Evolutionary conservation across 495 filamentous ascomycete genomes (phyloP).

Genomic region (Cairneyella variabilis): DNA sequence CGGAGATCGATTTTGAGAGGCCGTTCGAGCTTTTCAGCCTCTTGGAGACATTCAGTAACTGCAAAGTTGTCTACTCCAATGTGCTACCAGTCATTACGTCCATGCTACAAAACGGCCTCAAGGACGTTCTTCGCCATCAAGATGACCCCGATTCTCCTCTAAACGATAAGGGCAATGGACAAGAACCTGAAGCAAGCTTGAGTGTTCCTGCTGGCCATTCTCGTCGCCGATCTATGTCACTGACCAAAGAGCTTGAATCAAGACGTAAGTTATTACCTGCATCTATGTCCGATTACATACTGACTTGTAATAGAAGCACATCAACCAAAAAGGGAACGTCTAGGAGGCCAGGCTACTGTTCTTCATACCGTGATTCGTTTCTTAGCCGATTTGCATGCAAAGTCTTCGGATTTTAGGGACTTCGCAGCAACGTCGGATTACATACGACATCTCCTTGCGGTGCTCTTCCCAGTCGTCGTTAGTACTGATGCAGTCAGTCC

Average conservation of each 20-base stretch:
- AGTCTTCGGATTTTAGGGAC: conserved; percentile 71
- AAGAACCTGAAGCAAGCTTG: conserved; percentile 5
- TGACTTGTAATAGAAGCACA: conserved; percentile 16
- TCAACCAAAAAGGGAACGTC: conserved; percentile 40
- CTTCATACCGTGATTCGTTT: conserved; percentile 75
- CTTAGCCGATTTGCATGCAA: conserved; percentile 68
- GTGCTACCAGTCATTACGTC: conserved; percentile 75
- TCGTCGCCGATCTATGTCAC: conserved; percentile 31
- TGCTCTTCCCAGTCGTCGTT: conserved; percentile 81
- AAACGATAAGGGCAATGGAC: conserved; percentile 7
- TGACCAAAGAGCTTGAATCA: conserved; percentile 44
- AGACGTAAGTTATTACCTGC: conserved; percentile 36
- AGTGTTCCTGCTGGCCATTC: conserved; percentile 12
- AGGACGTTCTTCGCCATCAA: conserved; percentile 59
- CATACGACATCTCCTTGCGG: conserved; percentile 67
- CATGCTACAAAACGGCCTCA: conserved; percentile 82
- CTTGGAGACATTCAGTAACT: conserved; percentile 63
- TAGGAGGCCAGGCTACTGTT: conserved; percentile 48
- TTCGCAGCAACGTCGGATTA: conserved; percentile 77
- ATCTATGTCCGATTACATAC: background rate
- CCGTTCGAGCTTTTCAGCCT: conserved; percentile 71
- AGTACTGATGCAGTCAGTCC: conserved; percentile 77
- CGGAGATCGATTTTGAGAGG: conserved; percentile 65
- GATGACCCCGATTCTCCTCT: conserved; percentile 52
- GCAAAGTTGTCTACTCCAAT: conserved; percentile 69